Conservation (phyloP, 176 grass and related monocot species). For the Tillandsia fasciculata region DNA sequence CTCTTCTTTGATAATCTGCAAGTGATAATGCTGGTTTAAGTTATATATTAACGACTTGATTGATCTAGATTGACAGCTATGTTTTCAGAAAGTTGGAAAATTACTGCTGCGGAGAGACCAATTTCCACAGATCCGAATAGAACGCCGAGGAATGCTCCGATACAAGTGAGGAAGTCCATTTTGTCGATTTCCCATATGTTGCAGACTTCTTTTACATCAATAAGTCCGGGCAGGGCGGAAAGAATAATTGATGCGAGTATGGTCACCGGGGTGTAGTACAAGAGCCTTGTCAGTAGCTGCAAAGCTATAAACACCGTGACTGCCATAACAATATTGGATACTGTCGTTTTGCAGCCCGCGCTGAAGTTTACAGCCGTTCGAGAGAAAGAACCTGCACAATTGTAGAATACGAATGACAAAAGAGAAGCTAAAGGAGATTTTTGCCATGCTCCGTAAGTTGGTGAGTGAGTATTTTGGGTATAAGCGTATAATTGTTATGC, state of each 20-base stretch:
- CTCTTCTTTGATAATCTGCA: no score
- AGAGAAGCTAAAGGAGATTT: neutral
- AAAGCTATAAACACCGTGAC: slow-evolving; percentile 55
- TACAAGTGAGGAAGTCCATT: slow-evolving; percentile 82
- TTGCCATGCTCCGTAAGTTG: no score
- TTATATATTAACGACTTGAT: no score
- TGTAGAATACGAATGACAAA: neutral
- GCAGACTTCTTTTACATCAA: slow-evolving; percentile 65
- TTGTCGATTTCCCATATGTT: slow-evolving; percentile 86
- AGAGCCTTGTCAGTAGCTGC: slow-evolving; percentile 58
- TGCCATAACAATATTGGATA: slow-evolving; percentile 93
- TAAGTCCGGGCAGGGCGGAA: slow-evolving; percentile 78
- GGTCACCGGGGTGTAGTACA: slow-evolving; percentile 91
- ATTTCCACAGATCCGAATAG: slow-evolving; percentile 90
- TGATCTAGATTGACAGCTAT: no score
- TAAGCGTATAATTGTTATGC: no score
- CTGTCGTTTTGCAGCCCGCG: slow-evolving; percentile 60
- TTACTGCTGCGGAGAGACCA: slow-evolving; percentile 67
- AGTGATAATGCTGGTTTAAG: no score
- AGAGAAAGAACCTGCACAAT: slow-evolving; percentile 76
- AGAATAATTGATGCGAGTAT: slow-evolving; percentile 93
- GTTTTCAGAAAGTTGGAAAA: neutral
- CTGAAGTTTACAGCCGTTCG: slow-evolving; percentile 88
- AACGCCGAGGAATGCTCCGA: slow-evolving; percentile 72
- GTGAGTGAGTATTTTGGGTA: no score